Conservation (phyloP, 495 filamentous ascomycete genomes). For the Tuber borchii region DNA sequence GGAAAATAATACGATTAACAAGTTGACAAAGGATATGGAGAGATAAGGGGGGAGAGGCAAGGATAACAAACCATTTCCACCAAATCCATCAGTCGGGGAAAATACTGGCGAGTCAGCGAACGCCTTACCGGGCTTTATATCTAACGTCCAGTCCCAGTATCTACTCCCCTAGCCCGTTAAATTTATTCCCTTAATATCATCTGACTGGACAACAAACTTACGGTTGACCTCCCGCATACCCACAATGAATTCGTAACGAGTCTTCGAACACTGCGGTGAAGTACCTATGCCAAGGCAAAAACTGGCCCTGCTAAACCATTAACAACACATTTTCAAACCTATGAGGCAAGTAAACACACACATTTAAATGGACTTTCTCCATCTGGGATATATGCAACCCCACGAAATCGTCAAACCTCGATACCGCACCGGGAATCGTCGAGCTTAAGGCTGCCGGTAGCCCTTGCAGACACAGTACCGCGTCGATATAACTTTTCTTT, state of each 20-base stretch:
- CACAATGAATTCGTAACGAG: conserved; percentile 60
- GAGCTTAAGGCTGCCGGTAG: conserved; percentile 47
- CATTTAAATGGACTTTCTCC: conserved; percentile 51
- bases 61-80: conserved; percentile 43
- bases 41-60: neutral
- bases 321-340: conserved; percentile 52
- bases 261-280: conserved; percentile 53
- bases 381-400: conserved; percentile 63
- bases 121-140: conserved; percentile 39
- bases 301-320: conserved; percentile 42
- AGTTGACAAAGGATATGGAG: neutral
- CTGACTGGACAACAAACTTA: conserved; percentile 14
- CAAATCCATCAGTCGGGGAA: conserved; percentile 43
- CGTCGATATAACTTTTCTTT: conserved; percentile 57
- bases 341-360: conserved; percentile 58
- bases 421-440: conserved; percentile 45
- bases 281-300: conserved; percentile 44
- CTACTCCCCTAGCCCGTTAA: conserved; percentile 22
- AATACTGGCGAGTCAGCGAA: conserved; percentile 42
- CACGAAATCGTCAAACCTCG: conserved; percentile 65
- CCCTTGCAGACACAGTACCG: conserved; percentile 57
- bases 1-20: neutral
- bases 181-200: neutral
- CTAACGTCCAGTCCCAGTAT: conserved; percentile 47
- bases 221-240: conserved; percentile 46